Conservation (phyloP, 768 basidiomycete genomes). For the Coprinellus micaceus region DNA sequence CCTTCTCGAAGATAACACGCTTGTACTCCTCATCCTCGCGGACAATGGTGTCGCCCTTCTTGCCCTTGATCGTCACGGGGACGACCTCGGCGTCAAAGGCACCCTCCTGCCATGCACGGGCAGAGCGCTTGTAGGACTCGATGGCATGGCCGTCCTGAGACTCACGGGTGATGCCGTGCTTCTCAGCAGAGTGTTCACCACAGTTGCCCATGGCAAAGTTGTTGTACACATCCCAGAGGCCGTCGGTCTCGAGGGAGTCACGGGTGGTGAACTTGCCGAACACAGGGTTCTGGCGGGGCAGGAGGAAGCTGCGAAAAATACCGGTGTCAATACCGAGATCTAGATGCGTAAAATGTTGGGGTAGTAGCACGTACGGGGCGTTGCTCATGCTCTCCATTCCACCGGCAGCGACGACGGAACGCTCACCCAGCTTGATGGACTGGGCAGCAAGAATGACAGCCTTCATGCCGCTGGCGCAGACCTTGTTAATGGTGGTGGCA, state of each 20-base stretch:
- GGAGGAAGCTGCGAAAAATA: conserved; percentile 57
- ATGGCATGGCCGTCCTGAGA: conserved; percentile 88
- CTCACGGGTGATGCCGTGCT: conserved; percentile 80
- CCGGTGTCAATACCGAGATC: conserved; percentile 7
- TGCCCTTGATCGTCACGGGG: conserved; percentile 86
- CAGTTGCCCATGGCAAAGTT: conserved; percentile 99
- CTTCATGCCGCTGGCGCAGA: conserved; percentile 97
- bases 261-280: conserved; percentile 88
- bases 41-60: conserved; percentile 88
- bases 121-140: conserved; percentile 92
- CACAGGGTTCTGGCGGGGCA: conserved; percentile 73
- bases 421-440: conserved; percentile 82
- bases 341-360: background rate
- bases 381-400: conserved; percentile 99
- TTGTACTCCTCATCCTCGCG: conserved; percentile 98
- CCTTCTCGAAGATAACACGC: conserved; percentile 91
- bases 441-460: conserved; percentile 92
- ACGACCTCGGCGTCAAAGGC: conserved; percentile 85
- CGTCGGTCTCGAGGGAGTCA: conserved; percentile 89
- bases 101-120: conserved; percentile 84
- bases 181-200: conserved; percentile 80
- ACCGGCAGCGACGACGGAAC: conserved; percentile 84
- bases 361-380: conserved; percentile 72
- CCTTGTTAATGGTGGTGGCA: conserved; percentile 99
- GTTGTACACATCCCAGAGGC: conserved; percentile 97